Conservation (phyloP, 75 land plant genomes). For the Selaginella tamariscina region DNA sequence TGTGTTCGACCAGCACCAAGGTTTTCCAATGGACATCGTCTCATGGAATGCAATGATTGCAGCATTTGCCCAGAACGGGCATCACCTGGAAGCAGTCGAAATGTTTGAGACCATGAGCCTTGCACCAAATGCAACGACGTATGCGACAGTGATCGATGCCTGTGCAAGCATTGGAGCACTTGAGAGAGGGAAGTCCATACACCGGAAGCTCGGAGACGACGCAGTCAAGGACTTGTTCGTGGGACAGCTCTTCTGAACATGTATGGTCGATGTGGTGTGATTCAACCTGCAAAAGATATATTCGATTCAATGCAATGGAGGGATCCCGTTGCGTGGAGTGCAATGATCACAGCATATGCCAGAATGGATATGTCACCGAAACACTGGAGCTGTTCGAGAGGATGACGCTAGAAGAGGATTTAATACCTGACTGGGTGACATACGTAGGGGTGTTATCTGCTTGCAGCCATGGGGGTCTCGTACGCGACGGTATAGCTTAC, state of each 20-base stretch:
- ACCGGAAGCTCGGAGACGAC: background rate
- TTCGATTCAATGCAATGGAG: background rate
- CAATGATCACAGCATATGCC: background rate
- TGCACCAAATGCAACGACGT: background rate
- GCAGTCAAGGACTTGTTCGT: background rate
- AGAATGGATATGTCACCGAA: background rate
- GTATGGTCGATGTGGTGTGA: background rate
- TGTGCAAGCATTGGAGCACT: conserved; percentile 5
- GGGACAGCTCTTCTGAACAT: background rate
- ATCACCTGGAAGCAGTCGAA: background rate
- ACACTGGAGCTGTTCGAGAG: background rate
- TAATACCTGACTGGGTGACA: background rate
- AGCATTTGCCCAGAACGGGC: conserved; percentile 4
- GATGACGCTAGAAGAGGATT: background rate
- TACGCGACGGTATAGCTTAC: background rate
- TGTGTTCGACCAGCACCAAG: background rate
- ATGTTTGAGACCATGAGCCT: background rate
- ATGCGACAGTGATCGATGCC: background rate
- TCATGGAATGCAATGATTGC: conserved; percentile 10
- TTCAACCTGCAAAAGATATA: background rate
- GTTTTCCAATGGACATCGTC: background rate
- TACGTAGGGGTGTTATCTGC: background rate
- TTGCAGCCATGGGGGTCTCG: background rate
- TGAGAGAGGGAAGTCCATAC: background rate
- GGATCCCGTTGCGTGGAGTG: background rate